Base-by-base conservation (phyloP, 2,329 filamentous ascomycete genomes). In the Aspergillus sergii region DNA sequence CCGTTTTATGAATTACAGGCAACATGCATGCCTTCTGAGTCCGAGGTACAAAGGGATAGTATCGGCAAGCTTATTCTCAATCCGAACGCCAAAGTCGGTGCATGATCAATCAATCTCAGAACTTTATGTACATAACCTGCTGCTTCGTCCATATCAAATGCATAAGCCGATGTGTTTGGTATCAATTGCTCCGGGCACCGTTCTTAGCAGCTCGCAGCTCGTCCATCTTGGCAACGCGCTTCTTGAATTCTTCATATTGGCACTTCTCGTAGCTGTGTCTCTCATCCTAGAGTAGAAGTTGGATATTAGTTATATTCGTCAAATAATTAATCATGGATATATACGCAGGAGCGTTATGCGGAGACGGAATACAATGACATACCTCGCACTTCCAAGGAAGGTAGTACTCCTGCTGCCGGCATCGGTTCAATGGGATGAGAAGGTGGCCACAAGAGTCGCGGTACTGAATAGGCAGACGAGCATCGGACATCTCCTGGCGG, bases 221-320 rank as follows among this genome's bases (percentile, higher is more conserved):
- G 74, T 98, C 89, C 95, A 99, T 99, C 89, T 97, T 98, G 76
- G 91, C 92, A 69, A 99, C 95, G 63, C 95, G 89, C 86, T 94
- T 93, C 89, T 97, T 97, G 86, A 99, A 99, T 80, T 98, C 95
- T 69, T 91, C 91, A 82, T 99, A 99, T 77, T 99, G 95, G 88
- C 95, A 99, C 81, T 98, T 98, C 80, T 99, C 95, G 85, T 99
- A 99, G 76, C 89, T 91, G 83, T 99, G 95, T 84, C 95, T 87
- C 85, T 99, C 95, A 79, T 93, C 89, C 95, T 98, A 21, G 39
- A 64, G 57, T 41, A 32, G n/a, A 41, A 21, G 28, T 55, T 56
- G 28, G 56, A 53, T 54, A 57, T 65, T 36, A 55, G 60, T 66
- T 58, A 28, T n/a, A 12, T 45, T 30, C 26, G 14, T 23, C 30